Percentiles rank a stretch among this genome's conserved stretches.
Evolutionary conservation across 2,329 filamentous ascomycete genomes (phyloP).

Genomic region (Talaromyces sp.): DNA sequence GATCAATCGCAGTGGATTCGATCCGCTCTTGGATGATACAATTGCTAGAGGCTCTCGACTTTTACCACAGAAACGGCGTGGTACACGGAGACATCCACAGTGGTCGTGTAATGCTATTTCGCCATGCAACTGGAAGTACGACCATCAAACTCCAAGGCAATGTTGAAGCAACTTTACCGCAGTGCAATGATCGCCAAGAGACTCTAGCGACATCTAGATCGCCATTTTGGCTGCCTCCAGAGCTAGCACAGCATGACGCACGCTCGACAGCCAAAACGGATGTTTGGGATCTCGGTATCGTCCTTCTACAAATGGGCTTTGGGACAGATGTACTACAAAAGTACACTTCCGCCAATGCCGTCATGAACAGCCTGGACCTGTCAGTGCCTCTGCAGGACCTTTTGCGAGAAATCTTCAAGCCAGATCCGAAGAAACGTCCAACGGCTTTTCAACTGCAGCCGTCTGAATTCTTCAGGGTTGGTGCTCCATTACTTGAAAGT

Average conservation of each 20-base stretch:
- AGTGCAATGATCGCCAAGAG: constrained; percentile 45
- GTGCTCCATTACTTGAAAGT: constrained; percentile 38
- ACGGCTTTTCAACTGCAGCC: constrained; percentile 73
- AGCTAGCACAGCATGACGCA: constrained; percentile 62
- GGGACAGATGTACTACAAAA: constrained; percentile 73
- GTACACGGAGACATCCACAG: constrained; percentile 80
- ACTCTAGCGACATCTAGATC: constrained; percentile 63
- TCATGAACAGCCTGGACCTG: constrained; percentile 69
- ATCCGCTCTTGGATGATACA: constrained; percentile 89
- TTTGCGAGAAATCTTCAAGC: constrained; percentile 77
- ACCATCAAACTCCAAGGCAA: constrained; percentile 56
- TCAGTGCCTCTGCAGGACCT: constrained; percentile 77
- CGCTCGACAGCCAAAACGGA: constrained; percentile 72
- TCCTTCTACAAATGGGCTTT: constrained; percentile 92
- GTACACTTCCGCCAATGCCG: constrained; percentile 73
- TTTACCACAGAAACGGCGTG: constrained; percentile 79
- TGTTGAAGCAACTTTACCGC: constrained; percentile 52
- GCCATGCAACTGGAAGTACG: constrained; percentile 66
- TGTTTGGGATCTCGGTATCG: constrained; percentile 90
- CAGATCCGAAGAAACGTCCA: constrained; percentile 78
- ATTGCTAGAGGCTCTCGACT: constrained; percentile 82
- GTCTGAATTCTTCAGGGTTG: constrained; percentile 48
- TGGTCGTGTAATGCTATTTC: constrained; percentile 74
- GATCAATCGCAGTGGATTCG: constrained; percentile 69
- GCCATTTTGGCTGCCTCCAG: constrained; percentile 79